A percentile compares a stretch with the other conserved stretches of the same genome.
phyloP scores from a whole-genome alignment of 768 basidiomycete genomes.

The Russula lepida region DNA sequence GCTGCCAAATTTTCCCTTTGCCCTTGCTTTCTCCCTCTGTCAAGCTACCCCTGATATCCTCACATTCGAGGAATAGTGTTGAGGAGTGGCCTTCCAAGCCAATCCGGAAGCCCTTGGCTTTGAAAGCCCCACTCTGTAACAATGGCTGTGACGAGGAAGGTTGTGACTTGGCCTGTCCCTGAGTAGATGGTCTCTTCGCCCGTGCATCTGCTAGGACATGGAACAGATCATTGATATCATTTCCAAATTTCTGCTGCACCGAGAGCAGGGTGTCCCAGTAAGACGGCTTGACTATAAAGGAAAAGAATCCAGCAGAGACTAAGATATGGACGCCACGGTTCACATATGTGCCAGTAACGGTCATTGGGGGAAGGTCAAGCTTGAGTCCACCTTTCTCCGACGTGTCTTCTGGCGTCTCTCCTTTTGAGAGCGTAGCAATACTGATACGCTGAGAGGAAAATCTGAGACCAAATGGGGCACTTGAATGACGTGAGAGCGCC shows the following conservation, averaged over 20 bases:
- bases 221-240: slow-evolving; percentile 78
- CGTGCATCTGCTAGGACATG: slow-evolving; percentile 57
- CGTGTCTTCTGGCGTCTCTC: slow-evolving; percentile 23
- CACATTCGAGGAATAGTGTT: slow-evolving; percentile 65
- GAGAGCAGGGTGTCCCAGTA: slow-evolving; percentile 78
- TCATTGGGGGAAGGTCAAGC: slow-evolving; percentile 56
- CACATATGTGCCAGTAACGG: slow-evolving; percentile 51
- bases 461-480: slow-evolving; percentile 54
- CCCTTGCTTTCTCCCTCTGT: slow-evolving; percentile 36
- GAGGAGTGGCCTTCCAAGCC: slow-evolving; percentile 70
- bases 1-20: slow-evolving; percentile 42
- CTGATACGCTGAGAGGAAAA: slow-evolving; percentile 52
- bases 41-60: slow-evolving; percentile 59
- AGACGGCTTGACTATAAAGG: slow-evolving; percentile 67
- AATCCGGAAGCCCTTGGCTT: slow-evolving; percentile 73
- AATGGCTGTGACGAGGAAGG: slow-evolving; percentile 18
- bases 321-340: slow-evolving; percentile 42
- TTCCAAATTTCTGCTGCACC: slow-evolving; percentile 84
- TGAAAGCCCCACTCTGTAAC: slow-evolving; percentile 41
- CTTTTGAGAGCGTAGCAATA: slow-evolving; percentile 43
- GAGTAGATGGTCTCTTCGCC: slow-evolving; percentile 22
- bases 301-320: slow-evolving; percentile 58
- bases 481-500: slow-evolving; percentile 27
- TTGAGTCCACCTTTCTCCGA: slow-evolving; percentile 43
- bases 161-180: background rate